Evolutionary conservation across 495 filamentous ascomycete genomes (phyloP).

Genomic region (Recurvomyces mirabilis): DNA sequence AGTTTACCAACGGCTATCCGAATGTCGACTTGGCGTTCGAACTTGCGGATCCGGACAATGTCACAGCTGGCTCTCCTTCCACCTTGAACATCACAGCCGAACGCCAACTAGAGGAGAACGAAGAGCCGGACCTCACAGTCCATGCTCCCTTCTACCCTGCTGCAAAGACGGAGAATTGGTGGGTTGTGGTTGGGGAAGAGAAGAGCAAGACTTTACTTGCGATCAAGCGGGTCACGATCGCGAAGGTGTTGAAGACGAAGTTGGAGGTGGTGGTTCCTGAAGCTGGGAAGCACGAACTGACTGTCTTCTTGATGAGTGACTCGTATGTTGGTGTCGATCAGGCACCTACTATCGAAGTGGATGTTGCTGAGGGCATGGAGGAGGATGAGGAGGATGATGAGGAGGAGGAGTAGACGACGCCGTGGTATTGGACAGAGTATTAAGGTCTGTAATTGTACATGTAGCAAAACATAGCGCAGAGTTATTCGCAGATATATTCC

Average conservation of each 20-base stretch:
- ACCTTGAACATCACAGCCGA: constrained; percentile 80
- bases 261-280: constrained; percentile 83
- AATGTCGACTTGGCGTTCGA: constrained; percentile 84
- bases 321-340: constrained; percentile 97
- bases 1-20: constrained; percentile 94
- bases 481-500: too few species aligned
- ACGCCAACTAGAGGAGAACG: constrained; percentile 62
- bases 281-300: constrained; percentile 76
- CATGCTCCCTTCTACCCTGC: constrained; percentile 92
- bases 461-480: too few species aligned
- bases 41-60: constrained; percentile 65
- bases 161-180: constrained; percentile 96
- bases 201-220: constrained; percentile 73
- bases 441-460: too few species aligned
- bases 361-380: constrained; percentile 85
- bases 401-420: too few species aligned
- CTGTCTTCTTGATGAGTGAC: constrained; percentile 91
- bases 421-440: too few species aligned
- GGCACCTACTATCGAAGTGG: constrained; percentile 76
- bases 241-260: constrained; percentile 59
- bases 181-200: constrained; percentile 84
- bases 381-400: constrained; percentile 81
- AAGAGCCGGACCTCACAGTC: constrained; percentile 70
- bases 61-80: constrained; percentile 68
- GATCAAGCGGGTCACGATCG: constrained; percentile 90